Base-by-base conservation (phyloP, 345 rosid species). In the Clausena lansium region DNA sequence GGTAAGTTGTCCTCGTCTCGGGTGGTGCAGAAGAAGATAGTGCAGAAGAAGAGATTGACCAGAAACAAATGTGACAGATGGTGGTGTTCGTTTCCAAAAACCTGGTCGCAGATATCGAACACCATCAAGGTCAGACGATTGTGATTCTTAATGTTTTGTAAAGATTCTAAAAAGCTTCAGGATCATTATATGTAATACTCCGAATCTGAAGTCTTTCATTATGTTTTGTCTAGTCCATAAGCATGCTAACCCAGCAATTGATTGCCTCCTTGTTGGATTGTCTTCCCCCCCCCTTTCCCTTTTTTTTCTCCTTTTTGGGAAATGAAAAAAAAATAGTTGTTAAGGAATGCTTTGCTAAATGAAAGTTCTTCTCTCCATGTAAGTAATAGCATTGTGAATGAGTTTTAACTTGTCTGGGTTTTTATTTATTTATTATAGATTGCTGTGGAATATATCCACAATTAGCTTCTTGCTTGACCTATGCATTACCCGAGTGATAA, bases 21-120 rank as follows among this genome's bases (percentile, higher is more conserved):
- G 41, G 27, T 36, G 62, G 77, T n/a, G n/a, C n/a, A n/a, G n/a
- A n/a, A n/a, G 88, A 76, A 74, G 77, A 69, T 78, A 74, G 6
- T 74, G 79, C 67, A 63, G 57, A 47, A 41, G 87, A 76, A 69
- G 88, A 76, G 67, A 84, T 38, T 57, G 82, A 58, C 72, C 81
- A 74, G 86, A 80, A 72, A 71, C 65, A 63, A 77, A 55, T 61
- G 52, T 73, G 24, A n/a, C 32, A 17, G 73, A 36, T n/a, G 59
- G 32, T 10, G 67, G 28, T 71, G 69, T 73, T 58, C 52, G 67
- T 81, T 39, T 74, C 41, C 77, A 71, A 6, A 87, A 82, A 70
- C 73, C 79, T 2, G 73, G 73, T 62, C 91, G 89, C 77, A 85
- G 75, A 36, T 91, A 88, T 71, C 83, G 91, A 50, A 80, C 76